These are phyloP conservation scores for Euphorbia corollata DNA, from an alignment of 441 rosid genomes.

Conservation along the genomic window DNA sequence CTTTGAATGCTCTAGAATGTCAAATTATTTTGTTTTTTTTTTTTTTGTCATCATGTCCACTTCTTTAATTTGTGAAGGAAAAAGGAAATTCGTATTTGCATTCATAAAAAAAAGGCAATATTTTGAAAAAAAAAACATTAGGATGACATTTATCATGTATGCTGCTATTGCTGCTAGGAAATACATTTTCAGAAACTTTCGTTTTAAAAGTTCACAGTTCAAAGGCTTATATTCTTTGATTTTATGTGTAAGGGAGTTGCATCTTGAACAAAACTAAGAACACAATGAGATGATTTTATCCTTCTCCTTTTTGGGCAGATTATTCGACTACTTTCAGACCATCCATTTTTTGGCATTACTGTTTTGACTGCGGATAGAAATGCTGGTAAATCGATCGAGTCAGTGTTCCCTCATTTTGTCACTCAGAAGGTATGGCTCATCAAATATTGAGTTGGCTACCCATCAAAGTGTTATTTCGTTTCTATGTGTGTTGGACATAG, in stretches of 20 bases:
- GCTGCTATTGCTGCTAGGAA: background rate
- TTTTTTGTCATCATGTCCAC: background rate
- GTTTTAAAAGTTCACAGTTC: background rate
- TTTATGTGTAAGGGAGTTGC: constrained; percentile 1
- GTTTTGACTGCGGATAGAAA: constrained; percentile 96
- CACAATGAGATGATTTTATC: background rate
- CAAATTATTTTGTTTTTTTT: background rate
- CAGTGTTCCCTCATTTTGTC: constrained; percentile 76
- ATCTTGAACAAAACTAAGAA: background rate
- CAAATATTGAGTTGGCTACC: background rate
- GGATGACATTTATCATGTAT: background rate
- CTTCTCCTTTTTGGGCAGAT: constrained; percentile 39
- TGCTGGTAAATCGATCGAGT: constrained; percentile 82
- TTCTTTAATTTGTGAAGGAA: background rate
- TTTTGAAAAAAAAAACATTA: background rate
- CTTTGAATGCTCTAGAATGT: background rate
- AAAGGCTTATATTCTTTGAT: background rate
- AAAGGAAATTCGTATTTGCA: background rate
- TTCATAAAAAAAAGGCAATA: background rate
- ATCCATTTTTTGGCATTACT: constrained; percentile 62
- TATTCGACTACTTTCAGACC: constrained; percentile 68
- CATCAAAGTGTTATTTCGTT: background rate
- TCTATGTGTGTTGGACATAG: background rate
- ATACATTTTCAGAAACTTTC: background rate
- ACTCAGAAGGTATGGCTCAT: constrained; percentile 51